Base-by-base conservation (phyloP, 2,329 filamentous ascomycete genomes). In the Colletotrichum musicola region DNA sequence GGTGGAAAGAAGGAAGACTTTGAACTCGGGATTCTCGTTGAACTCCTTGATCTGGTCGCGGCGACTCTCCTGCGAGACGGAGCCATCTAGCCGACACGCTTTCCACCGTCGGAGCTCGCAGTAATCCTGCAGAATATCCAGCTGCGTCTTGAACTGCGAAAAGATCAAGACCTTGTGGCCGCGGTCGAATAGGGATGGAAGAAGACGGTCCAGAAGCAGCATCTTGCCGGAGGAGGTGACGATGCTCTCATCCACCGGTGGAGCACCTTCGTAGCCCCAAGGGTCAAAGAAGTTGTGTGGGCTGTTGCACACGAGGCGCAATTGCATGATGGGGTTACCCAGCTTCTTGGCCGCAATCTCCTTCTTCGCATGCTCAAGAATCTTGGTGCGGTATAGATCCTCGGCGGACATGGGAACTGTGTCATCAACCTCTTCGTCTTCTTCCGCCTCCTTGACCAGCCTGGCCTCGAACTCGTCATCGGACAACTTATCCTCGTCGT, bases 221-320 rank as follows among this genome's bases (percentile, higher is more conserved):
- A 99, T 98, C 78, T 99, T 99, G 14, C 96, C 96, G 0, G 94
- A 97, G 0, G 93, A 89, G 0, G 92, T 95, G 40, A 99, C 88
- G 6, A 99, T 88, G 1, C 88, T 91, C 75, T 97, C 92, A 74
- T 98, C 94, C 0, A 94, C 82, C 0, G 87, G 82, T 0, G 86
- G 78, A 6, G 87, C 86, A 1, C 86, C 84, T 16, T 88, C 85
- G 6, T 84, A 83, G 0, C 88, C 85, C 88, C 95, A 98, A 0
- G 96, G 95, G 77, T 94, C 97, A 81, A 97, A 98, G 78, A 99
- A 98, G 76, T 98, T 97, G 80, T 98, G 95, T 0, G 96, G 96
- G 0, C 90, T 93, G 78, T 99, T 97, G 80, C 96, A 98, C 12
- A 93, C 94, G 0, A 98, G 87, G 0, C 96, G 92, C 4, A 97